These are phyloP conservation scores for Spergularia marina DNA, from an alignment of 148 eudicot genomes.

Conservation along the genomic window DNA sequence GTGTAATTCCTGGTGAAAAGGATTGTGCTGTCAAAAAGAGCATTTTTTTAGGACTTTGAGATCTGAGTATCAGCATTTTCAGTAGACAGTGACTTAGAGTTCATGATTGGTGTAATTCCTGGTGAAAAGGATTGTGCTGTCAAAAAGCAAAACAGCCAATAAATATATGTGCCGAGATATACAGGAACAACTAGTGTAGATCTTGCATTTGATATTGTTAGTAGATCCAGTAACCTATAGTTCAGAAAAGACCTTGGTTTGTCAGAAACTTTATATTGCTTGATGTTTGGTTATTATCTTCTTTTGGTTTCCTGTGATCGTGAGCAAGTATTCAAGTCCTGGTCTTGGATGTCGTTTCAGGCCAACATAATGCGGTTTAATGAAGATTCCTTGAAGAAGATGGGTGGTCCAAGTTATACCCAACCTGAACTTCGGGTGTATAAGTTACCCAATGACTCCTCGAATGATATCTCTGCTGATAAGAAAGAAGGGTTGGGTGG, in stretches of 20 bases:
- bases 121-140: neutral
- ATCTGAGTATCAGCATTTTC: no score
- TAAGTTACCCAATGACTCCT: constrained; percentile 34
- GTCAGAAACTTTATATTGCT: no score
- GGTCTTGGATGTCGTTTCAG: constrained; percentile 44
- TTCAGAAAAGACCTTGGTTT: neutral
- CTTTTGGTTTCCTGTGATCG: no score
- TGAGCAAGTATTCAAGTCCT: no score
- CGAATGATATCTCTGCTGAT: constrained; percentile 19
- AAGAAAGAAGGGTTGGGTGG: constrained; percentile 27
- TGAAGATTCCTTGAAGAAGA: constrained; percentile 70
- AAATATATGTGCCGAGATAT: neutral
- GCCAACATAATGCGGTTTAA: constrained; percentile 83
- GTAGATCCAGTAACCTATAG: neutral
- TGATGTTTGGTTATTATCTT: no score
- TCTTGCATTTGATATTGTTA: neutral
- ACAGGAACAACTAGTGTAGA: neutral
- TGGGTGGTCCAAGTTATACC: constrained; percentile 37
- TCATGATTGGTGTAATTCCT: neutral
- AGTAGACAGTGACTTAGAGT: no score
- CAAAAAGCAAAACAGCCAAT: no score
- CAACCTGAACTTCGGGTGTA: constrained; percentile 40
- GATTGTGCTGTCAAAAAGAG: neutral
- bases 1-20: neutral
- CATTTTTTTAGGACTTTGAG: no score